A percentile compares a stretch with the other conserved stretches of the same genome.
Conservation (phyloP, 2,329 filamentous ascomycete genomes). For the Cadophora luteo-olivacea region DNA sequence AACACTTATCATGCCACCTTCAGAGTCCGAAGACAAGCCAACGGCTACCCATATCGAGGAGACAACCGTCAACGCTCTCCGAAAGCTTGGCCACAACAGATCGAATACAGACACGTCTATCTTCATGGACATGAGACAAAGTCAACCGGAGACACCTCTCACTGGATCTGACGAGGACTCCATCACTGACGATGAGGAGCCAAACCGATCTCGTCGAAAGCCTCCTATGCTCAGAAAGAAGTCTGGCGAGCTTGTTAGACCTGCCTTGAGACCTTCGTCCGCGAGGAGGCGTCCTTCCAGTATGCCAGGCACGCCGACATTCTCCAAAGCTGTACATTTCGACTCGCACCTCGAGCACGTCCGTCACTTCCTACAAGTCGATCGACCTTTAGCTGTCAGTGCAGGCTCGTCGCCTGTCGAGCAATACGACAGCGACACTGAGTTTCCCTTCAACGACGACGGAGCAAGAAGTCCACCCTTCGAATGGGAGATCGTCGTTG, state of each 20-base stretch:
- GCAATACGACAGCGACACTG: conserved; percentile 81
- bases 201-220: conserved; percentile 65
- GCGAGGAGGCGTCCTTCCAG: conserved; percentile 83
- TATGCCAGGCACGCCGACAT: conserved; percentile 97
- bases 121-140: conserved; percentile 44
- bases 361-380: conserved; percentile 91
- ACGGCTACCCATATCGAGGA: conserved; percentile 30
- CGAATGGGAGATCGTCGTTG: conserved; percentile 86
- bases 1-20: conserved; percentile 46
- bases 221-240: conserved; percentile 98
- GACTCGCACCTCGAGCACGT: conserved; percentile 96
- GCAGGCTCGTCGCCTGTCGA: conserved; percentile 92
- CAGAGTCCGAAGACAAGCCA: conserved; percentile 42
- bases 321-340: conserved; percentile 97
- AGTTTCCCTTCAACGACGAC: conserved; percentile 81
- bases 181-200: conserved; percentile 59
- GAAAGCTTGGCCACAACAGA: conserved; percentile 42
- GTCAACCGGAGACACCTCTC: conserved; percentile 55
- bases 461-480: conserved; percentile 57
- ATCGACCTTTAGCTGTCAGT: conserved; percentile 94
- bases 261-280: conserved; percentile 81
- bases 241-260: conserved; percentile 94
- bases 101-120: conserved; percentile 53
- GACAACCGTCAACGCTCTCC: conserved; percentile 26
- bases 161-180: conserved; percentile 65